Conservation (phyloP, 2,329 filamentous ascomycete species). For the Colletotrichum lini region DNA sequence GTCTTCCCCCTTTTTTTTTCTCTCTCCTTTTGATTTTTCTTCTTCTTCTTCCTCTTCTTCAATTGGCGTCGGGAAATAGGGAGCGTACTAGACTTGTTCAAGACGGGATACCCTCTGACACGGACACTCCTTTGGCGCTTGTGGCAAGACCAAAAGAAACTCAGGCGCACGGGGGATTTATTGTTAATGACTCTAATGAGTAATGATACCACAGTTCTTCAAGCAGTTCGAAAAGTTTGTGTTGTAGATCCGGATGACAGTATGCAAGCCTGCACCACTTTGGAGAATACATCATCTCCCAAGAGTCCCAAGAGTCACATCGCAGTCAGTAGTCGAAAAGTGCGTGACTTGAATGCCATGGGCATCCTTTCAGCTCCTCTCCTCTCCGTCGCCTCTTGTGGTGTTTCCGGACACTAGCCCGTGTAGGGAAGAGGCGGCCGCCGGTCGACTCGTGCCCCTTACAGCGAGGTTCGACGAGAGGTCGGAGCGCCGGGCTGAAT, state of each 20-base stretch:
- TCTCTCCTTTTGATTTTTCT: background rate
- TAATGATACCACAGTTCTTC: conserved; percentile 40
- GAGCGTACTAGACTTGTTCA: conserved; percentile 27
- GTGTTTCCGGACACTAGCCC: background rate
- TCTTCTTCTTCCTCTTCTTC: background rate
- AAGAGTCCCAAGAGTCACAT: background rate
- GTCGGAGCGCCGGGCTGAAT: conserved; percentile 4
- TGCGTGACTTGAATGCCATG: background rate
- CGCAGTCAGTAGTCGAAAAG: background rate
- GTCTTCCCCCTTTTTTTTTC: conserved; percentile 6
- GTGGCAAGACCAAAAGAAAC: conserved; percentile 10
- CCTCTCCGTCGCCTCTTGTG: background rate
- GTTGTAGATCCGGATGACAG: background rate
- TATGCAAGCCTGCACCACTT: background rate
- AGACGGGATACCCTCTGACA: conserved; percentile 39
- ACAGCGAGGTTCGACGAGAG: background rate
- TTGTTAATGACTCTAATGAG: conserved; percentile 43
- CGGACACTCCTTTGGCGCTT: conserved; percentile 27
- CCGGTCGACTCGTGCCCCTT: background rate
- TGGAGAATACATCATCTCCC: conserved; percentile 12
- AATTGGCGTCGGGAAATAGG: conserved; percentile 27
- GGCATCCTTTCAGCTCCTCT: background rate
- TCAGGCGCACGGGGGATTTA: conserved; percentile 23
- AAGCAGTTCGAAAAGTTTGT: background rate
- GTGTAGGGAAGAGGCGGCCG: background rate